Percentiles rank a stretch among this genome's conserved stretches.
Evolutionary conservation across 176 grass and related monocot species (phyloP).

Genomic region (Musa acuminata): DNA sequence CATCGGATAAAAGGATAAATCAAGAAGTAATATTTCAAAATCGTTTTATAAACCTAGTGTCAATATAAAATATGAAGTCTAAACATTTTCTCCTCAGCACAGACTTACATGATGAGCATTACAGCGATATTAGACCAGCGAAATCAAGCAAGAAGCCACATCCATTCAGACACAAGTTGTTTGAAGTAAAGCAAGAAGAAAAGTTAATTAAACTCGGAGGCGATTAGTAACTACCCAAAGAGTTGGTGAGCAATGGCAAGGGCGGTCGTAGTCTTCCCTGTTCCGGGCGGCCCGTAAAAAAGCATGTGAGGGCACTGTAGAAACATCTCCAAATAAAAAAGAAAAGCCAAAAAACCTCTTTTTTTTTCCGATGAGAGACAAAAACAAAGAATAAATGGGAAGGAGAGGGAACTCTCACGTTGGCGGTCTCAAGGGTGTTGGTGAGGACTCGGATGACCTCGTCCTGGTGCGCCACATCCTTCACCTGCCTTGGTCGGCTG

Average conservation of each 20-base stretch:
- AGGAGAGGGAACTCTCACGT: constrained; percentile 33
- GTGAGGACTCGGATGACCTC: constrained; percentile 91
- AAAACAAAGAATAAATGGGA: neutral
- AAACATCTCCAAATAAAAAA: constrained; percentile 10
- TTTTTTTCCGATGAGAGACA: neutral
- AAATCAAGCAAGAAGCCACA: neutral
- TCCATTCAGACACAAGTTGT: neutral
- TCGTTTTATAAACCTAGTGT: too few species aligned
- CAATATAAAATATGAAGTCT: too few species aligned
- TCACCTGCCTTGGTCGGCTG: constrained; percentile 91
- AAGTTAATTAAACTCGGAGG: neutral
- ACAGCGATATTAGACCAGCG: neutral
- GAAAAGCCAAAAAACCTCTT: neutral
- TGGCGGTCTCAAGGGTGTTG: constrained; percentile 81
- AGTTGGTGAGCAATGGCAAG: constrained; percentile 93
- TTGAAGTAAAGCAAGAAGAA: neutral
- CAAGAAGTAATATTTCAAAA: too few species aligned
- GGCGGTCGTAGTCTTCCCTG: constrained; percentile 85
- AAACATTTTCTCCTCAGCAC: too few species aligned
- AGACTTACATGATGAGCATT: too few species aligned
- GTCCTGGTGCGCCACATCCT: constrained; percentile 96
- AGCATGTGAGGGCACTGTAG: constrained; percentile 86
- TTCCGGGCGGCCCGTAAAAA: constrained; percentile 91
- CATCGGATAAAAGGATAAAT: too few species aligned
- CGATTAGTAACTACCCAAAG: constrained; percentile 44